These are phyloP conservation scores for Rhizopogon vinicolor DNA, from an alignment of 768 basidiomycete species.

Conservation along the genomic window DNA sequence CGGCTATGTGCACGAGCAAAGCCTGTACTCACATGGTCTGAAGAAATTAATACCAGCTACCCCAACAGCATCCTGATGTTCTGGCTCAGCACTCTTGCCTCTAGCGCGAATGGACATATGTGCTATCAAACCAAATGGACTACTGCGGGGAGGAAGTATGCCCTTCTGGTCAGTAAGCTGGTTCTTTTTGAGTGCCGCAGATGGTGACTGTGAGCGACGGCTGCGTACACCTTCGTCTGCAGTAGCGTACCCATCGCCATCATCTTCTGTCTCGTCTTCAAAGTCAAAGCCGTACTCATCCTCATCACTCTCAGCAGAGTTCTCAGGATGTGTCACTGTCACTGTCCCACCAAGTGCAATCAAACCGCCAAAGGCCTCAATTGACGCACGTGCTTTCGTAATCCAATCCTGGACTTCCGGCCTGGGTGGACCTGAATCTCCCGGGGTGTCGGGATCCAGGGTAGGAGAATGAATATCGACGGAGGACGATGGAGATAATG, in stretches of 20 bases:
- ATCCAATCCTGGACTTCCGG: conserved; percentile 77
- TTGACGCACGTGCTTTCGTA: conserved; percentile 61
- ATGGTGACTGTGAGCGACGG: conserved; percentile 22
- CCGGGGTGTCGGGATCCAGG: conserved; percentile 19
- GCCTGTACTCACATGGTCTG: conserved; percentile 43
- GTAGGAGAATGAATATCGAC: conserved; percentile 24
- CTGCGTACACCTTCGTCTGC: conserved; percentile 13
- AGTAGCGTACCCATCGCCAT: conserved; percentile 27
- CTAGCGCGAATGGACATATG: conserved; percentile 47
- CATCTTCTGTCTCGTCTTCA: conserved; percentile 35
- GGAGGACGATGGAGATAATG: conserved; percentile 26
- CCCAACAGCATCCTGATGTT: conserved; percentile 50
- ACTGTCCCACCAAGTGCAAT: conserved; percentile 59
- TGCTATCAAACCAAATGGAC: conserved; percentile 78
- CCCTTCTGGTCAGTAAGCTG: conserved; percentile 35
- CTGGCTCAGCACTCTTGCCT: conserved; percentile 37
- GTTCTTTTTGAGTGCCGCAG: conserved; percentile 35
- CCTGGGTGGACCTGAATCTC: conserved; percentile 27
- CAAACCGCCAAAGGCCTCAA: conserved; percentile 63
- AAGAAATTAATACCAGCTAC: conserved; percentile 71
- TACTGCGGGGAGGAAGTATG: conserved; percentile 54
- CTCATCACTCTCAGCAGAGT: conserved; percentile 38
- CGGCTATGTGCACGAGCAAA: not conserved
- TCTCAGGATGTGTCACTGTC: conserved; percentile 44
- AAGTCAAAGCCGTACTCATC: conserved; percentile 36